Base-by-base conservation (phyloP, 495 filamentous ascomycete genomes). In the Xylaria flabelliformis region DNA sequence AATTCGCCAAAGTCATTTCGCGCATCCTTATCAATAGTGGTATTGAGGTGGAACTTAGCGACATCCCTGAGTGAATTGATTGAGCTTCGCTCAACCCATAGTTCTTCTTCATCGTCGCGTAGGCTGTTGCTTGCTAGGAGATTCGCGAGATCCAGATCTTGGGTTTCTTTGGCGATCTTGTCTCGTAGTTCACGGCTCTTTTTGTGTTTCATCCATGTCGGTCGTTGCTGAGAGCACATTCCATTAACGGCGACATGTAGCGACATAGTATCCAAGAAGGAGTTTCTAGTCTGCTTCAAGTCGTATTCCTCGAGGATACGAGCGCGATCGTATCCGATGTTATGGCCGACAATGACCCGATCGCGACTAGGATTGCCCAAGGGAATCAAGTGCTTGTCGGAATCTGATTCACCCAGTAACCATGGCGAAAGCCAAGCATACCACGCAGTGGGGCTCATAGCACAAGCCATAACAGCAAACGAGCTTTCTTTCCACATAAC, bases 351-450 rank as follows among this genome's bases (percentile, higher is more conserved):
- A 39, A 99, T 87, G 34, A 98, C 89, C 29, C 94, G 88, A 8
- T 90, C 84, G 73, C 87, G 82, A 6, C 80, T 84, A 19, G 91
- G 86, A 75, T 97, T 89, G 4, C 96, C 96, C 39, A 99, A 79
- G 0, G 96, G 94, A 58, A 99, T 89, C 44, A 99, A 82, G 64
- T 99, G 96, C 48, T 87, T 83, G 74, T 93, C 85, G 32, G 87
- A 88, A n/a, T 92, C 85, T 6, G 91, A 89, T 82, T 97, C 93
- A 21, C 90, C 93, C 9, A 99, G 80, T 29, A 99, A 83, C 96
- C 96, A 99, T 0, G 96, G 96, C 26, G 95, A 98, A 64, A 99
- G 80, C 96, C 96, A 99, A 2, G 92, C 93, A 83, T 98, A 99
- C 96, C 96, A 99, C 29, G 92, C 90, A 17, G 90, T 93, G 13